Conservation (phyloP, 176 grass and related monocot genomes). For the Phragmites australis region DNA sequence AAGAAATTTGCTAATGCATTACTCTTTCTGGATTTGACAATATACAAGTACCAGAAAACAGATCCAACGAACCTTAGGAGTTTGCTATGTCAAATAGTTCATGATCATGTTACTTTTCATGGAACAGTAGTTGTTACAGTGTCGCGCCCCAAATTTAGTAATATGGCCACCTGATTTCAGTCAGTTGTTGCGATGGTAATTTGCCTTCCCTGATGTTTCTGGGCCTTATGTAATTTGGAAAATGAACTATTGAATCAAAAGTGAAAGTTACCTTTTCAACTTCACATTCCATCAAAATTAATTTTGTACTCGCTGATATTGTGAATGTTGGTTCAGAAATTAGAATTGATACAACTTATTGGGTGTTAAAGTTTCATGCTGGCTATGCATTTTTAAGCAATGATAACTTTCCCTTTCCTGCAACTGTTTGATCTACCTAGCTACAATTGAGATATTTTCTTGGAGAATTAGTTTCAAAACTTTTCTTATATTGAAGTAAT, state of each 20-base stretch:
- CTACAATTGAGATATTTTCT: not conserved
- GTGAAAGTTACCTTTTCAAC: not conserved
- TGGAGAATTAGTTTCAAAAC: not conserved
- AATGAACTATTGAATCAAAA: not conserved
- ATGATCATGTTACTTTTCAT: not conserved
- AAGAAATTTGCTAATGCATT: constrained; percentile 15
- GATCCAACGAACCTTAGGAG: not conserved
- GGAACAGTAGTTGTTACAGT: not conserved
- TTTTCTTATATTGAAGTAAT: not conserved
- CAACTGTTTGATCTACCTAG: not conserved
- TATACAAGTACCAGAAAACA: not conserved
- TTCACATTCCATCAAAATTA: not conserved
- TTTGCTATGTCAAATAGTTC: constrained; percentile 1
- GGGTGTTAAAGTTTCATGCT: not conserved
- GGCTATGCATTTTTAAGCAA: not conserved
- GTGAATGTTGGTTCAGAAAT: not conserved
- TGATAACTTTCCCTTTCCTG: constrained; percentile 4
- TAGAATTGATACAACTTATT: not conserved
- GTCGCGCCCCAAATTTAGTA: not conserved
- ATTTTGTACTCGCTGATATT: not conserved
- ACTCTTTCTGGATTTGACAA: not conserved
- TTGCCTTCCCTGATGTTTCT: not conserved
- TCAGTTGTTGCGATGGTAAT: not conserved
- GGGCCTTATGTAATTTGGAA: constrained; percentile 9
- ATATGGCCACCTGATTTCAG: not conserved